Evolutionary conservation across 768 basidiomycete species (phyloP), one percentile per base, ranked within the genome.

Genomic region (Porphyrellus cyaneotinctus): DNA sequence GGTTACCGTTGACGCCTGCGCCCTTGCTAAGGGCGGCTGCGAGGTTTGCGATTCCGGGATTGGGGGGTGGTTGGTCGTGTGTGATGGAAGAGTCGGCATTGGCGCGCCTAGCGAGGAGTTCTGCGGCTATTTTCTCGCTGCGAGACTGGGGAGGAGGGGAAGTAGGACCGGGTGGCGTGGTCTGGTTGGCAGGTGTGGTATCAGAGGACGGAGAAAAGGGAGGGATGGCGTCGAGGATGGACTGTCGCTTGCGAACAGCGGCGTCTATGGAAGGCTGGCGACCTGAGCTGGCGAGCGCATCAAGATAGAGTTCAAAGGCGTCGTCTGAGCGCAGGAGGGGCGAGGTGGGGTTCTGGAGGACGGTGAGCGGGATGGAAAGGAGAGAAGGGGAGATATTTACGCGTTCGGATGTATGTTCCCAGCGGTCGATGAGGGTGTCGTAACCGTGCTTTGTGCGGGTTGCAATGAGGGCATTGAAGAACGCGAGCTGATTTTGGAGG

Each of bases 331-430:
- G 77, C 23, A 93, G 69, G 23, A 92, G 72, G 3, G 88, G 87
- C 2, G 86, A 88, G 12, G 75, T 50, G 13, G 84, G 77, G 60
- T 87, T 82, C 90, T 92, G 59, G 26, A 24, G 26, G 3, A 39
- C 4, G 46, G 38, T 47, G 66, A 44, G 43, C 46, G 45, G 52
- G 33, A 15, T 5, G 22, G 46, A 13, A 17, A 31, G 37, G 42
- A 12, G 33, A 35, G 36, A 47, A n/a, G n/a, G 32, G 39, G 47
- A 33, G 10, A 14, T 28, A 82, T 88, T 60, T 72, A 91, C 91
- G 64, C 86, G 90, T 78, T 91, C 87, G 61, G 80, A 81, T 78
- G 85, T 83, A 58, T 84, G 77, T 65, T 93, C 90, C 90, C 91
- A 93, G 50, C 89, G 81, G 62, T 74, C 82, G 51, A 90, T 81